Base-by-base conservation (phyloP, 331 rosid species). In the Cydonia oblonga region DNA sequence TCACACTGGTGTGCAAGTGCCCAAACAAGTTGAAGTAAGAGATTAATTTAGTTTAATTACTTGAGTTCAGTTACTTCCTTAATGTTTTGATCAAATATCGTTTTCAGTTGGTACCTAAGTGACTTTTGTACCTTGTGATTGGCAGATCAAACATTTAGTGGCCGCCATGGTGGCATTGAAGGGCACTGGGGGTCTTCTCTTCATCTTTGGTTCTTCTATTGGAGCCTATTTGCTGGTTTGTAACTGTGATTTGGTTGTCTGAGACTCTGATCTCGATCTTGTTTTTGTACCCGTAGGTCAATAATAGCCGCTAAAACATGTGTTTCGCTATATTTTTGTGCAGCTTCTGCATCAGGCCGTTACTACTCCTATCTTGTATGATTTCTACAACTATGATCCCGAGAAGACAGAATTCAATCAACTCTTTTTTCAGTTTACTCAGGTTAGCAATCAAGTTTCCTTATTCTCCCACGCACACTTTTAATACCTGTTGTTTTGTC, bases 351-450 rank as follows among this genome's bases (percentile, higher is more conserved):
- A 86, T 66, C 91, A 84, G 79, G 82, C 85, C 18, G 66, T 89
- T 62, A 72, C 80, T 8, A 78, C 82, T n/a, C 91, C 95, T 2
- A 78, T 86, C 64, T 84, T 86, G 82, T 86, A 82, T 25, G 95
- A 89, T 68, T 89, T 89, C 77, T 89, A 89, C 78, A 86, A 86
- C 86, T 86, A 84, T 4, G 95, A 89, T n/a, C 81, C 79, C 0
- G 91, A 86, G 74, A 79, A 78, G 58, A 81, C 71, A 29, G 95
- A 86, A 73, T 89, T 84, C 26, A 77, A 76, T 76, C 80, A 82
- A 52, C 89, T 84, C n/a, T 89, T 89, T 18, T 61, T 82, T 49
- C 81, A 79, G 82, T 89, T 89, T 72, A 73, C 95, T 51, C 88
- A 86, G 91, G 95, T 86, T 22, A 74, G 83, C 20, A 6, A 70